Conservation (phyloP, 331 rosid species). For the Spiraea crenata region DNA sequence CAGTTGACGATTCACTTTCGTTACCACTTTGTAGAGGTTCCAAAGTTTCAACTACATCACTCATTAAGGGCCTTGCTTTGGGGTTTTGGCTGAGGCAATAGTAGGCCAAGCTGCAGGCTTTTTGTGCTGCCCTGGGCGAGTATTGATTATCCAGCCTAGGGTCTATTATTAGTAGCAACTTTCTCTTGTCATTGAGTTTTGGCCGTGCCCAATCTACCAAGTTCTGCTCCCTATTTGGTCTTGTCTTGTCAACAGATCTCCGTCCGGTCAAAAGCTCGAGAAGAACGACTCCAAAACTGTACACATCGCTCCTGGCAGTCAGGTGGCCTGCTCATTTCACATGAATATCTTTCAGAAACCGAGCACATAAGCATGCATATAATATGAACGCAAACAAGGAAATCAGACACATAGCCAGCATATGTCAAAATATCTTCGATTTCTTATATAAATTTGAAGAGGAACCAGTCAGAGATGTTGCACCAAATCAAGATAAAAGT, state of each 20-base stretch:
- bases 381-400: background rate
- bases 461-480: background rate
- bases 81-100: slow-evolving; percentile 98
- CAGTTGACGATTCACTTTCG: slow-evolving; percentile 52
- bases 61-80: slow-evolving; percentile 98
- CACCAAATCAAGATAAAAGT: too few species aligned
- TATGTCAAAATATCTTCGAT: background rate
- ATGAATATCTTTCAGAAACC: slow-evolving; percentile 27
- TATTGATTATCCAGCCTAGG: slow-evolving; percentile 93
- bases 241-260: slow-evolving; percentile 89
- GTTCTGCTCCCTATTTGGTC: slow-evolving; percentile 94
- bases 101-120: slow-evolving; percentile 99
- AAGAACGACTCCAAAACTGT: slow-evolving; percentile 99
- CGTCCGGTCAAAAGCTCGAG: slow-evolving; percentile 96
- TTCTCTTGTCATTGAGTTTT: slow-evolving; percentile 93
- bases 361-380: background rate
- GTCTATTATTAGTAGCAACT: slow-evolving; percentile 91
- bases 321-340: slow-evolving; percentile 77
- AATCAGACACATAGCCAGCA: background rate
- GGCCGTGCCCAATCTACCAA: slow-evolving; percentile 99
- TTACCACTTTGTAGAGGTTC: slow-evolving; percentile 88
- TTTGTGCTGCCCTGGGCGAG: slow-evolving; percentile 95
- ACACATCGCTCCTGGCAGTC: slow-evolving; percentile 96
- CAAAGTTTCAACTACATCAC: slow-evolving; percentile 95
- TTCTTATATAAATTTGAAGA: background rate